These are phyloP conservation scores for Rubus parviflorus DNA, from an alignment of 306 rosid genomes.

Conservation along the genomic window DNA sequence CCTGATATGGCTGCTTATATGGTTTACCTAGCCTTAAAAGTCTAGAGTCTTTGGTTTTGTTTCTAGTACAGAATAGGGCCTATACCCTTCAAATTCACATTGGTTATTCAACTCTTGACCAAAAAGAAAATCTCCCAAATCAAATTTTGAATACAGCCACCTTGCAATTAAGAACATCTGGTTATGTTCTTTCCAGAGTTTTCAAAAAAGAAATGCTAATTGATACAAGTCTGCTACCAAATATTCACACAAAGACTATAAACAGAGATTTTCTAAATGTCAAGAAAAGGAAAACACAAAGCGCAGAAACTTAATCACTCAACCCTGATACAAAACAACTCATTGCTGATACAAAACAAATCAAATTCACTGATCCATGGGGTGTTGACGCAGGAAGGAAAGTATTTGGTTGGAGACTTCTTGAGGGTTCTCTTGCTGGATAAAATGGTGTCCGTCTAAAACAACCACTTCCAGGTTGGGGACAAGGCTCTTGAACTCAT, in stretches of 20 bases:
- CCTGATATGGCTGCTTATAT: neutral
- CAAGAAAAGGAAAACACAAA: neutral
- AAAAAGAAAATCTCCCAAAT: neutral
- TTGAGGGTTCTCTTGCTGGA: conserved; percentile 38
- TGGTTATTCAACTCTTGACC: neutral
- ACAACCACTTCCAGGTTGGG: conserved; percentile 46
- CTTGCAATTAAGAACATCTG: neutral
- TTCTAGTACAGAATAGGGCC: neutral
- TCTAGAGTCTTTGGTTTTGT: neutral
- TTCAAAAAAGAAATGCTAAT: neutral
- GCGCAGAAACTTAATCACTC: neutral
- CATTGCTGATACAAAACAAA: neutral
- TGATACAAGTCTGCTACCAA: neutral
- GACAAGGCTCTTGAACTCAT: conserved; percentile 39
- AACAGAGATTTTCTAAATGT: neutral
- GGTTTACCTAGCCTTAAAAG: neutral
- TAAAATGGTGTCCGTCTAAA: conserved; percentile 41
- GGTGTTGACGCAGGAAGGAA: conserved; percentile 33
- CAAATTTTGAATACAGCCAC: neutral
- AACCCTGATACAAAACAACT: neutral
- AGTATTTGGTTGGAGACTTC: conserved; percentile 34
- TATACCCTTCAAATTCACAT: neutral
- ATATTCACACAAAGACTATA: neutral
- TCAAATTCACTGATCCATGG: conserved; percentile 13
- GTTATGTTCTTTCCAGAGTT: neutral